phyloP scores from a whole-genome alignment of 805 yeast genomes.

The Hanseniaspora valbyensis region DNA sequence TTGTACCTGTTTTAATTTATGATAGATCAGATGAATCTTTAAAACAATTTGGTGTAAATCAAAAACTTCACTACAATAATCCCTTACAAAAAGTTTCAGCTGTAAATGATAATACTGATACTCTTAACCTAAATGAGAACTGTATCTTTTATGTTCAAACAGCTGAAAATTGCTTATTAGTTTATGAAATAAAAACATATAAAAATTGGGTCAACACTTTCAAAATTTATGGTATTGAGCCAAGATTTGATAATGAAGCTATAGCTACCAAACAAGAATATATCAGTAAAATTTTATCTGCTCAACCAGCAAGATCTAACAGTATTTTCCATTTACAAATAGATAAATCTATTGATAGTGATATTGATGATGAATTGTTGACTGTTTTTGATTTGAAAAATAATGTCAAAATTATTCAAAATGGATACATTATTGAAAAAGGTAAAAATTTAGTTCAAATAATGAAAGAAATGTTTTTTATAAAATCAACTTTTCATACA shows the following conservation, averaged over 20 bases:
- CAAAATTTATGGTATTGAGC: slow-evolving; percentile 27
- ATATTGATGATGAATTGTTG: slow-evolving; percentile 27
- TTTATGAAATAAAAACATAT: slow-evolving; percentile 25
- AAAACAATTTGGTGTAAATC: slow-evolving; percentile 26
- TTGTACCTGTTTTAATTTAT: slow-evolving; percentile 27
- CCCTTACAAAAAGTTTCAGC: slow-evolving; percentile 20
- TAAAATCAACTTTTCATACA: slow-evolving; percentile 5
- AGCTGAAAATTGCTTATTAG: slow-evolving; percentile 23
- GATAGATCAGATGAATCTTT: slow-evolving; percentile 25
- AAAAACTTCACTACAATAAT: slow-evolving; percentile 17
- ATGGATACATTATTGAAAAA: slow-evolving; percentile 27
- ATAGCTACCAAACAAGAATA: background rate
- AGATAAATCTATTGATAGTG: slow-evolving; percentile 20
- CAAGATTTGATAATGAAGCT: slow-evolving; percentile 16
- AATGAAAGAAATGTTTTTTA: slow-evolving; percentile 17
- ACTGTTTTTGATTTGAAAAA: slow-evolving; percentile 26
- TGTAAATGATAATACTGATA: slow-evolving; percentile 15
- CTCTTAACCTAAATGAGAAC: background rate
- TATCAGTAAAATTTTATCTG: background rate
- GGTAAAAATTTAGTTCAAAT: slow-evolving; percentile 26
- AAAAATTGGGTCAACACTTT: slow-evolving; percentile 21
- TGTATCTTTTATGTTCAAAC: slow-evolving; percentile 24
- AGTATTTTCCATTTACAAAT: slow-evolving; percentile 6
- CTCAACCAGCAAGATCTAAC: too few species aligned
- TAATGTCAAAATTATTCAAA: slow-evolving; percentile 27